Evolutionary conservation across 495 filamentous ascomycete species (phyloP).

Genomic region (Entonaema liquescens): DNA sequence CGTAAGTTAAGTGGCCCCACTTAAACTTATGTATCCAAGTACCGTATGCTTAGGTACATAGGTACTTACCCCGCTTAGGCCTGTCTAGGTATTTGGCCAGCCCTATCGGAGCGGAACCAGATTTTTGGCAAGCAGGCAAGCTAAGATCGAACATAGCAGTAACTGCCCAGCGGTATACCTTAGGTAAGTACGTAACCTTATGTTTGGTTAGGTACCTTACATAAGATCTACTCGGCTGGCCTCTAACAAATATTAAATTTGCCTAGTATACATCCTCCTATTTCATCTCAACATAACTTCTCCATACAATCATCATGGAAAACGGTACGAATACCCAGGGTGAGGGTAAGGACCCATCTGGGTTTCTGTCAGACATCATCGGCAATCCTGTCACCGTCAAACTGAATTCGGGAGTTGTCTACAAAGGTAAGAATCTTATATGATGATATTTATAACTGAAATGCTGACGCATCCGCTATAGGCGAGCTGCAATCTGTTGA

Average conservation of each 20-base stretch:
- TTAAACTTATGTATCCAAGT: background rate
- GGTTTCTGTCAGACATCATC: slow-evolving; percentile 91
- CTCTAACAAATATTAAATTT: background rate
- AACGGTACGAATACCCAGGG: slow-evolving; percentile 66
- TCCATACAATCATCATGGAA: slow-evolving; percentile 66
- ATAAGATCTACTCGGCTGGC: background rate
- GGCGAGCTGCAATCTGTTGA: slow-evolving; percentile 98
- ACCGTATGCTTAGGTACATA: background rate
- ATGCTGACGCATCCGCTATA: slow-evolving; percentile 45
- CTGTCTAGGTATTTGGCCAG: background rate
- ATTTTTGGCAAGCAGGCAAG: background rate
- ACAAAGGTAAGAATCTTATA: slow-evolving; percentile 74
- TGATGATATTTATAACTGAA: background rate
- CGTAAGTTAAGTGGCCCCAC: background rate
- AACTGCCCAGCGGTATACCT: background rate
- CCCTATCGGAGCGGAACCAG: background rate
- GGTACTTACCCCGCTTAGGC: background rate
- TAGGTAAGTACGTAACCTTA: slow-evolving; percentile 1
- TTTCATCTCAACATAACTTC: background rate
- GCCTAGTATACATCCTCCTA: slow-evolving; percentile 6
- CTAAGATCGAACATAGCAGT: background rate
- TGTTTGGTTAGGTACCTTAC: background rate
- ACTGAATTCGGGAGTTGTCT: slow-evolving; percentile 93
- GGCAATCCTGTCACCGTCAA: slow-evolving; percentile 92
- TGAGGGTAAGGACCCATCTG: slow-evolving; percentile 87